Percentiles rank a stretch among this genome's conserved stretches.
Evolutionary conservation across 2,329 filamentous ascomycete species (phyloP).

Genomic region (Botrytis porri): DNA sequence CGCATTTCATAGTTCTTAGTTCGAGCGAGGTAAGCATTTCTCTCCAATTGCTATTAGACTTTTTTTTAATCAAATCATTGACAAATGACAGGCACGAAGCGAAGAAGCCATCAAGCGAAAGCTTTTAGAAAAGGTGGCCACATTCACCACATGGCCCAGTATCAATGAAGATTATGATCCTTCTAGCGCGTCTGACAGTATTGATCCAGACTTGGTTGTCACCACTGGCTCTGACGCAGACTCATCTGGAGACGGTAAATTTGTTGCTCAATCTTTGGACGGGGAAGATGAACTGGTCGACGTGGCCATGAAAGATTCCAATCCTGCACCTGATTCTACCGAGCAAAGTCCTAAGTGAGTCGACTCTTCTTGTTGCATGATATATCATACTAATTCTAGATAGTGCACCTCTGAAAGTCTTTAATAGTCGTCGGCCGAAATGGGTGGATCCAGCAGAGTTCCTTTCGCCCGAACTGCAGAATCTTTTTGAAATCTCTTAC

Average conservation of each 20-base stretch:
- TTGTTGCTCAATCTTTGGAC: slow-evolving; percentile 75
- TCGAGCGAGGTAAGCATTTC: slow-evolving; percentile 60
- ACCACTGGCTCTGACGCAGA: slow-evolving; percentile 62
- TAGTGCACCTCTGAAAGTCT: slow-evolving; percentile 24
- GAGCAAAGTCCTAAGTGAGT: slow-evolving; percentile 16
- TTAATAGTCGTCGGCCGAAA: slow-evolving; percentile 43
- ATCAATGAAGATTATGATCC: slow-evolving; percentile 45
- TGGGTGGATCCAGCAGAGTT: slow-evolving; percentile 54
- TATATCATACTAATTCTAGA: neutral
- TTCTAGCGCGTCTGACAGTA: slow-evolving; percentile 49
- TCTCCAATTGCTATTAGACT: neutral
- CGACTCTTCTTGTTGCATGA: neutral
- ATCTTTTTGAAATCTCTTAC: slow-evolving; percentile 75
- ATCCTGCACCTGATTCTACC: slow-evolving; percentile 27
- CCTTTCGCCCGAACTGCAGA: slow-evolving; percentile 62
- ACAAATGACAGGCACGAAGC: slow-evolving; percentile 44
- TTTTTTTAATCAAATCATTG: slow-evolving; percentile 6
- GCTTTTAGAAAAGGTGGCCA: slow-evolving; percentile 70
- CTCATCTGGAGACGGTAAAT: slow-evolving; percentile 65
- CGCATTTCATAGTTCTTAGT: slow-evolving; percentile 72
- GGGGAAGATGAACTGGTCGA: slow-evolving; percentile 91
- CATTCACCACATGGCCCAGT: slow-evolving; percentile 69
- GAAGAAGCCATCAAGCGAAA: slow-evolving; percentile 77
- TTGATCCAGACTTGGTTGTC: slow-evolving; percentile 67
- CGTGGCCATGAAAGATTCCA: slow-evolving; percentile 73